phyloP scores from a whole-genome alignment of 192 early-diverging fungal species.

The Blastocladiella britannica region DNA sequence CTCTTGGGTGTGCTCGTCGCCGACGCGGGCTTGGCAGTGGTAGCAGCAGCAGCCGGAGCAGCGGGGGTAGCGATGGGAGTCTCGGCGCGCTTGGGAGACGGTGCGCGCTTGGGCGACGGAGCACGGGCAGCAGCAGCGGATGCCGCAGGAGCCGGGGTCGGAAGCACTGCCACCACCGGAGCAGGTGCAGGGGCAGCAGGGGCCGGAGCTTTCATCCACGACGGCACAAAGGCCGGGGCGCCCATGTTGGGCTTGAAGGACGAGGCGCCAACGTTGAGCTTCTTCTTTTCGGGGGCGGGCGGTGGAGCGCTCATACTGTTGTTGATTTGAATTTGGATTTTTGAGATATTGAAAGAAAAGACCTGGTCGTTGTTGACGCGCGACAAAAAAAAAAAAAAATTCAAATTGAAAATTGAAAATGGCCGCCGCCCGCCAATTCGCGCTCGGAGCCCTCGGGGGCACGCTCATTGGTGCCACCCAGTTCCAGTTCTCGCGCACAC shows the following conservation, averaged over 20 bases:
- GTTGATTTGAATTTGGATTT: too few relatives aligned
- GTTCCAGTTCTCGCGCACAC: not conserved
- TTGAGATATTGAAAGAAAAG: not conserved
- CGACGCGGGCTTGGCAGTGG: constrained; percentile 6
- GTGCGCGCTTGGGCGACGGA: constrained; percentile 10
- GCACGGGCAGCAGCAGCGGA: constrained; percentile 3
- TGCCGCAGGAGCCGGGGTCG: constrained; percentile 5
- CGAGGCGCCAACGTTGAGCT: constrained; percentile 38
- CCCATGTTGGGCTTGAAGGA: constrained; percentile 44
- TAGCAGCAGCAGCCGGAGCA: constrained; percentile 7
- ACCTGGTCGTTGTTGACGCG: not conserved
- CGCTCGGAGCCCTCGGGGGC: not conserved
- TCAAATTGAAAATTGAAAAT: not conserved
- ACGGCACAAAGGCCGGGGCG: constrained; percentile 53
- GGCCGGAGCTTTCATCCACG: constrained; percentile 23
- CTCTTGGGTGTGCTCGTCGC: constrained; percentile 9
- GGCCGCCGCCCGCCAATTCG: not conserved
- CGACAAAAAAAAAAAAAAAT: not conserved
- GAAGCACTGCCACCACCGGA: too few relatives aligned
- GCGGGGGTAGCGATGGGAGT: constrained; percentile 8
- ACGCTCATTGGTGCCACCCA: not conserved
- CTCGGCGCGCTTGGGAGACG: constrained; percentile 7
- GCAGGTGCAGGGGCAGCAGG: constrained; percentile 17
- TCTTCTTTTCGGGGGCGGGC: not conserved
- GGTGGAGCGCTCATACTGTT: not conserved